Evolutionary conservation across 1,139 yeast genomes (phyloP).

Genomic region (Zygosaccharomyces sapae): DNA sequence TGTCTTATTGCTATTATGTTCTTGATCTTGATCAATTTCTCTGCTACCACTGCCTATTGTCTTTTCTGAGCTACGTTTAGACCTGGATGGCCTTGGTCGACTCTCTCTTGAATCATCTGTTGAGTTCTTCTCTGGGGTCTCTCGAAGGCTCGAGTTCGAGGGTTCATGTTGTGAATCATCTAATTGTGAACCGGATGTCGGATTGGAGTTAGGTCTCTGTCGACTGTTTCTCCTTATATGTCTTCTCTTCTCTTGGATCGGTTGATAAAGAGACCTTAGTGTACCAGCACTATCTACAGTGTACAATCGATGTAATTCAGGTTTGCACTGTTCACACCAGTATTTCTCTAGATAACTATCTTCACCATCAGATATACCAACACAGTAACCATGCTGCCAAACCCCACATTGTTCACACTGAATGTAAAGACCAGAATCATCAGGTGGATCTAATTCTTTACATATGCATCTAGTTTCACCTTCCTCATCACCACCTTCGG

Average conservation of each 20-base stretch:
- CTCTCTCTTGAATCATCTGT: slow-evolving; percentile 2
- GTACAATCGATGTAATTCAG: slow-evolving; percentile 65
- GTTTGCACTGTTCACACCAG: slow-evolving; percentile 87
- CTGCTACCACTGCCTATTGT: background rate
- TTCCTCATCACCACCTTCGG: slow-evolving; percentile 47
- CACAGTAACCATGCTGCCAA: slow-evolving; percentile 98
- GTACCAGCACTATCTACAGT: slow-evolving; percentile 42
- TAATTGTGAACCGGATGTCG: background rate
- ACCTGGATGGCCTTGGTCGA: slow-evolving; percentile 3
- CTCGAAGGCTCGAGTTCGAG: slow-evolving; percentile 16
- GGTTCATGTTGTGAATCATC: background rate
- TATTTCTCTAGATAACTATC: slow-evolving; percentile 70
- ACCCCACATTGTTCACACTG: slow-evolving; percentile 88
- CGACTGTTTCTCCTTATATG: slow-evolving; percentile 17
- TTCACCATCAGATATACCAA: slow-evolving; percentile 59
- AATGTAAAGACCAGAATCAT: slow-evolving; percentile 61
- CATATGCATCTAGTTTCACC: slow-evolving; percentile 91
- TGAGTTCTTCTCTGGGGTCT: slow-evolving; percentile 13
- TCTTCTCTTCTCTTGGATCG: slow-evolving; percentile 36
- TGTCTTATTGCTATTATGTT: background rate
- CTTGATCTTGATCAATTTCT: slow-evolving; percentile 12
- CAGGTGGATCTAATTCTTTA: slow-evolving; percentile 53
- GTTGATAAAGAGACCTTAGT: slow-evolving; percentile 41
- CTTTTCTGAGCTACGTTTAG: background rate
- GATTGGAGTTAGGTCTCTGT: slow-evolving; percentile 3